Percentiles rank a stretch among this genome's conserved stretches.
Conservation (phyloP, 306 rosid species). For the Vicia faba region DNA sequence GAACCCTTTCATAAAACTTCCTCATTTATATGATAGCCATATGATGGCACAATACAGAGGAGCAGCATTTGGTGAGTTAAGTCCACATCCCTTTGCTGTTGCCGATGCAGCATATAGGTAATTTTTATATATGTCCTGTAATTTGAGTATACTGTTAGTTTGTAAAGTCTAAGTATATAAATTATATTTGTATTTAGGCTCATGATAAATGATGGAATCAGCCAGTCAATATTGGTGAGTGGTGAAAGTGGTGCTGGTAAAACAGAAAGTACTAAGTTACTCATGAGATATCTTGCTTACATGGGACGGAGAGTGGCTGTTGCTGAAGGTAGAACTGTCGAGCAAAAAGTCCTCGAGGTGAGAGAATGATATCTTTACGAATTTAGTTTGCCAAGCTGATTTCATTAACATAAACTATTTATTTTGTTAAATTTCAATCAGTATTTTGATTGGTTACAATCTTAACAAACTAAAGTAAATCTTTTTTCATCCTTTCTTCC, state of each 20-base stretch:
- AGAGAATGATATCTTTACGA: slow-evolving; percentile 32
- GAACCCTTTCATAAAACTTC: slow-evolving; percentile 87
- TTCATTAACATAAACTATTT: slow-evolving; percentile 4
- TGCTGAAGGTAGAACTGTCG: slow-evolving; percentile 85
- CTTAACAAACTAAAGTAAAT: not conserved
- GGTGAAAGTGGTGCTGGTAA: slow-evolving; percentile 99
- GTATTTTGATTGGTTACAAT: slow-evolving; percentile 13
- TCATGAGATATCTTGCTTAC: slow-evolving; percentile 98
- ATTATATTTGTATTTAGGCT: slow-evolving; percentile 65
- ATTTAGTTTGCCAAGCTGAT: slow-evolving; percentile 31
- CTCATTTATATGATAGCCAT: slow-evolving; percentile 95
- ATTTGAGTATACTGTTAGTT: slow-evolving; percentile 23
- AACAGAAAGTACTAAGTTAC: slow-evolving; percentile 96
- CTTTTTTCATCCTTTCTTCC: not conserved
- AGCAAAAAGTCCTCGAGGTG: slow-evolving; percentile 99
- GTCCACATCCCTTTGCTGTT: slow-evolving; percentile 99
- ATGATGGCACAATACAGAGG: slow-evolving; percentile 99
- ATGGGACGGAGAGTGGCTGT: slow-evolving; percentile 89
- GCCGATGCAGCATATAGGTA: slow-evolving; percentile 99
- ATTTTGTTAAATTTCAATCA: slow-evolving; percentile 14
- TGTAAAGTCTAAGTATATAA: slow-evolving; percentile 29
- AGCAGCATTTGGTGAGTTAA: slow-evolving; percentile 92
- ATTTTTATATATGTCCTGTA: slow-evolving; percentile 29
- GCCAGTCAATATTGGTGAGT: slow-evolving; percentile 97
- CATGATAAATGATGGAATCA: slow-evolving; percentile 87